A percentile compares a stretch with the other conserved stretches of the same genome.
Conservation (phyloP, 1,139 yeast species). For the Geotrichum restrictum region DNA sequence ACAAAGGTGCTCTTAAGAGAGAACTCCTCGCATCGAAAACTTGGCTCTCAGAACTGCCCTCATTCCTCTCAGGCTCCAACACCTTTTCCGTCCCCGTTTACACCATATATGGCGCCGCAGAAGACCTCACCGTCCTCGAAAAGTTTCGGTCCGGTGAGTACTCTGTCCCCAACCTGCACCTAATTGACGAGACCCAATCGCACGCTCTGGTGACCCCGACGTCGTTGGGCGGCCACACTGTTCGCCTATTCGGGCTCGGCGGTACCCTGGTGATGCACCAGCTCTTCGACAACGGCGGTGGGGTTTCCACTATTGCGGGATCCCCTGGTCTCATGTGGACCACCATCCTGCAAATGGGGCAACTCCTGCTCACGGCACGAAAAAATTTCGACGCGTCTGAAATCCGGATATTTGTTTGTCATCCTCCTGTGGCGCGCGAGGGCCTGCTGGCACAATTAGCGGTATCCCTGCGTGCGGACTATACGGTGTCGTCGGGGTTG, state of each 20-base stretch:
- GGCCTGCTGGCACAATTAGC: conserved; percentile 68
- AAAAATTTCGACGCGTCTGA: conserved; percentile 43
- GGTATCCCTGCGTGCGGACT: conserved; percentile 64
- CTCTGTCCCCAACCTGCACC: conserved; percentile 51
- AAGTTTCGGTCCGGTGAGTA: conserved; percentile 55
- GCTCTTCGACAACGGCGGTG: conserved; percentile 63
- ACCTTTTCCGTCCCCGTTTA: conserved; percentile 64
- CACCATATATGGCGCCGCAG: conserved; percentile 71
- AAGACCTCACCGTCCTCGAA: conserved; percentile 63
- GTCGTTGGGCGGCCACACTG: conserved; percentile 44
- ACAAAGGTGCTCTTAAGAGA: conserved; percentile 42
- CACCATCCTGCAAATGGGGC: conserved; percentile 66
- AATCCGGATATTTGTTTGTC: conserved; percentile 60
- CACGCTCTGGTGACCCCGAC: conserved; percentile 40
- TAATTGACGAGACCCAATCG: conserved; percentile 56
- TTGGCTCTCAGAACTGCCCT: conserved; percentile 54
- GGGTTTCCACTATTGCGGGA: conserved; percentile 51
- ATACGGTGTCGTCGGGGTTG: conserved; percentile 65
- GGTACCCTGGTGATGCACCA: conserved; percentile 66
- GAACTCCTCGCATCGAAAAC: conserved; percentile 37
- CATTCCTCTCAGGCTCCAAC: conserved; percentile 48
- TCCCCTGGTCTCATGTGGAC: conserved; percentile 76
- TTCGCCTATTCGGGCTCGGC: conserved; percentile 65
- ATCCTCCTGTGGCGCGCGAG: conserved; percentile 63
- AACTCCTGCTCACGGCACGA: conserved; percentile 49